These are phyloP conservation scores for Penicillium sp. DNA, from an alignment of 2,329 filamentous ascomycete genomes.

Conservation along the genomic window DNA sequence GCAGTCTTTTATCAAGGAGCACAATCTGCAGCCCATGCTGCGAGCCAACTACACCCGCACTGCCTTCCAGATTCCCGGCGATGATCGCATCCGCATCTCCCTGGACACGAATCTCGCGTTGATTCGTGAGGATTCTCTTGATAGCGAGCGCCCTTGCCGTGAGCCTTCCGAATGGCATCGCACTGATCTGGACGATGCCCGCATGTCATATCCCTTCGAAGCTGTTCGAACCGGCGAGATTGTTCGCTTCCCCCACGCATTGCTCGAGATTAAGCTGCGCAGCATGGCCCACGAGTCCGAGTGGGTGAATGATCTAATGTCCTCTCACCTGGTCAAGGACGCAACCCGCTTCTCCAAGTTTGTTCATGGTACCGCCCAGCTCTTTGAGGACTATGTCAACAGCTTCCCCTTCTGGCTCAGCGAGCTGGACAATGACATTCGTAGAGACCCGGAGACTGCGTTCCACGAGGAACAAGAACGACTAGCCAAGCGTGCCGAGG, in stretches of 20 bases:
- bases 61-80: slow-evolving; percentile 93
- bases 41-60: slow-evolving; percentile 92
- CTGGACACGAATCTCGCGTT: slow-evolving; percentile 92
- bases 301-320: slow-evolving; percentile 91
- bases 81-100: slow-evolving; percentile 86
- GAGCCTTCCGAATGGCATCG: slow-evolving; percentile 90
- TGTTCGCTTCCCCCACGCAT: slow-evolving; percentile 82
- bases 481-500: slow-evolving; percentile 76
- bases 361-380: slow-evolving; percentile 83
- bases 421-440: slow-evolving; percentile 89
- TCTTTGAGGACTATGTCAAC: slow-evolving; percentile 97
- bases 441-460: slow-evolving; percentile 84
- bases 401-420: slow-evolving; percentile 94
- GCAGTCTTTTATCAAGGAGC: slow-evolving; percentile 74
- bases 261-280: slow-evolving; percentile 90
- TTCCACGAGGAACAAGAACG: slow-evolving; percentile 90
- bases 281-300: slow-evolving; percentile 64
- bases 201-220: slow-evolving; percentile 84
- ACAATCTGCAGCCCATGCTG: slow-evolving; percentile 78
- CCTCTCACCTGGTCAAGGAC: slow-evolving; percentile 87
- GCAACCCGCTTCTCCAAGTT: slow-evolving; percentile 95
- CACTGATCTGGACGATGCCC: slow-evolving; percentile 78
- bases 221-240: slow-evolving; percentile 89
- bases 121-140: slow-evolving; percentile 74
- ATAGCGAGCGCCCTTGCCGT: slow-evolving; percentile 81